Conservation (phyloP, 2,329 filamentous ascomycete species). For the Cryphonectria radicalis region DNA sequence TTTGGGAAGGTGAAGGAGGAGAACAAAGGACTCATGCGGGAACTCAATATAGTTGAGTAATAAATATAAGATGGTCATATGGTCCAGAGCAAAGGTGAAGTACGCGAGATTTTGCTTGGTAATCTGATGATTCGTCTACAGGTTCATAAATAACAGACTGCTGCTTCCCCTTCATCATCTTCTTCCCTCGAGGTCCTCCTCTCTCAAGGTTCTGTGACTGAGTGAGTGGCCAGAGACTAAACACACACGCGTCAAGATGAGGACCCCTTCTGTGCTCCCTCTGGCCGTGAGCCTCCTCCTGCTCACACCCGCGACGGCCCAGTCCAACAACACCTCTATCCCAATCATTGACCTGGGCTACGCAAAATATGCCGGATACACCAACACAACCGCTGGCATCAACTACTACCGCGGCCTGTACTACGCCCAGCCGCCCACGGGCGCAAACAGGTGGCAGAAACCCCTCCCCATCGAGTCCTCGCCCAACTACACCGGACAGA, state of each 20-base stretch:
- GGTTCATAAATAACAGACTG: background rate
- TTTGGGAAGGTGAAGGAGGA: background rate
- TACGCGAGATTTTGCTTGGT: too few relatives aligned
- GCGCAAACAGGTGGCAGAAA: conserved; percentile 15
- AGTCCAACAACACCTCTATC: conserved; percentile 6
- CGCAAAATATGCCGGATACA: conserved; percentile 18
- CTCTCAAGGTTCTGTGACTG: too few relatives aligned
- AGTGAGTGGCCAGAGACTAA: background rate
- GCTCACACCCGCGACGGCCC: background rate
- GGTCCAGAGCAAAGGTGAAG: too few relatives aligned
- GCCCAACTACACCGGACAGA: conserved; percentile 17
- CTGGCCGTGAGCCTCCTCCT: background rate
- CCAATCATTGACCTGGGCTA: conserved; percentile 21
- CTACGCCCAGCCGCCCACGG: conserved; percentile 11
- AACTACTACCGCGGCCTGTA: conserved; percentile 21
- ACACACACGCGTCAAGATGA: background rate
- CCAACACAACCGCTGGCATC: conserved; percentile 16
- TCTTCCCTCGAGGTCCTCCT: background rate
- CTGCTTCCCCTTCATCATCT: background rate
- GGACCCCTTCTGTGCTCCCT: background rate
- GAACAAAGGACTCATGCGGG: background rate
- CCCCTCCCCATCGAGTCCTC: conserved; percentile 17
- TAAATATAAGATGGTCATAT: background rate
- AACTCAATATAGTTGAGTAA: background rate
- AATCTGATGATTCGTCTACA: too few relatives aligned